A percentile compares a stretch with the other conserved stretches of the same genome.
Evolutionary conservation across 2,329 filamentous ascomycete species (phyloP).

Genomic region (Xylaria sp.): DNA sequence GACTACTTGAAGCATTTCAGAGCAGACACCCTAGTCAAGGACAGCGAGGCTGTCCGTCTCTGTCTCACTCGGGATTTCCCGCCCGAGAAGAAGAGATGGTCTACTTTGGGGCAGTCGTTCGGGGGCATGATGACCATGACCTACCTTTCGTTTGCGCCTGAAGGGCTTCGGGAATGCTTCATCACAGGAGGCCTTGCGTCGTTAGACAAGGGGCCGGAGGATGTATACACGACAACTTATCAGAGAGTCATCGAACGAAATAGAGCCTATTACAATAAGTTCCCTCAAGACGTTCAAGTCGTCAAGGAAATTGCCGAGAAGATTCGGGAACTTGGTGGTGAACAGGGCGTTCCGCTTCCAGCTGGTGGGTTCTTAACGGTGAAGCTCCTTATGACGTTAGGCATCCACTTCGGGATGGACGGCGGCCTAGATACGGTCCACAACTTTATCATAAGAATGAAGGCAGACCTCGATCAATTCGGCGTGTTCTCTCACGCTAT

Average conservation of each 20-base stretch:
- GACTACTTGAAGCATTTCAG: slow-evolving; percentile 86
- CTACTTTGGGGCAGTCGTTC: slow-evolving; percentile 89
- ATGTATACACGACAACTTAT: slow-evolving; percentile 80
- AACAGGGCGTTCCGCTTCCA: slow-evolving; percentile 67
- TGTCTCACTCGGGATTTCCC: slow-evolving; percentile 77
- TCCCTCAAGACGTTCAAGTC: slow-evolving; percentile 77
- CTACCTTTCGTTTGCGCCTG: slow-evolving; percentile 83
- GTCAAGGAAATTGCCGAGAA: slow-evolving; percentile 75
- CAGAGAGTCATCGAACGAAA: slow-evolving; percentile 78
- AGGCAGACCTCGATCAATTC: slow-evolving; percentile 78
- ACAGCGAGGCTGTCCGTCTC: slow-evolving; percentile 86
- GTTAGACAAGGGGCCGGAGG: slow-evolving; percentile 74
- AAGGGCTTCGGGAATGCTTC: slow-evolving; percentile 84
- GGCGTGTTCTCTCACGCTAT: slow-evolving; percentile 80
- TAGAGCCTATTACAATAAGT: slow-evolving; percentile 83
- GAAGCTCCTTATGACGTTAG: slow-evolving; percentile 79
- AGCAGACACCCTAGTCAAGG: slow-evolving; percentile 89
- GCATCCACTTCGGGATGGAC: slow-evolving; percentile 81
- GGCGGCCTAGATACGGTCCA: slow-evolving; percentile 82
- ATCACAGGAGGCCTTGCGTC: slow-evolving; percentile 86
- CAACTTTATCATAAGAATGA: slow-evolving; percentile 75
- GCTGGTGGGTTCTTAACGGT: slow-evolving; percentile 79
- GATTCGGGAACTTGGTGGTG: slow-evolving; percentile 67
- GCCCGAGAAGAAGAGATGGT: slow-evolving; percentile 80
- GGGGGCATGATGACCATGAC: slow-evolving; percentile 87